Percentiles rank a stretch among this genome's conserved stretches.
phyloP scores from a whole-genome alignment of 371 early-diverging fungal species.

The Apophysomyces variabilis region DNA sequence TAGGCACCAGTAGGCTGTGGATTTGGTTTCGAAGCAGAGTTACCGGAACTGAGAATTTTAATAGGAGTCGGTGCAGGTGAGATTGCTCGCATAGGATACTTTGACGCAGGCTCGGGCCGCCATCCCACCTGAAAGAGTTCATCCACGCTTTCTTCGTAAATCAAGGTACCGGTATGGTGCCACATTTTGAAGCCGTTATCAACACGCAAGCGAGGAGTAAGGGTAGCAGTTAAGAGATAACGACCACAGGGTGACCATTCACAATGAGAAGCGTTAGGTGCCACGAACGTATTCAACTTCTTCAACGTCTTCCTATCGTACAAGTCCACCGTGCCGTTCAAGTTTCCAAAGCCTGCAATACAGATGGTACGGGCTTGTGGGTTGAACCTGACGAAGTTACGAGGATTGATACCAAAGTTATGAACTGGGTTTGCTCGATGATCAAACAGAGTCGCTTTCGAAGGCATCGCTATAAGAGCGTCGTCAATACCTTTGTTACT shows the following conservation, averaged over 20 bases:
- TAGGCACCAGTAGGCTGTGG: conserved; percentile 69
- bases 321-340: conserved; percentile 91
- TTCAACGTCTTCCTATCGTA: conserved; percentile 88
- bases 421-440: conserved; percentile 83
- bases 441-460: conserved; percentile 91
- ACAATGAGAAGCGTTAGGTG: conserved; percentile 81
- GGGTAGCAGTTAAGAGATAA: conserved; percentile 89
- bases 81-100: conserved; percentile 70
- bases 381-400: conserved; percentile 88
- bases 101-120: conserved; percentile 68
- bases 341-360: conserved; percentile 94
- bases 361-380: conserved; percentile 88
- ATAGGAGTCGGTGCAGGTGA: conserved; percentile 69
- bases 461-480: conserved; percentile 71
- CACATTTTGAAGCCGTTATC: conserved; percentile 97
- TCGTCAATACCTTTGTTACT: background rate
- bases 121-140: conserved; percentile 90
- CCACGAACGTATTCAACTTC: conserved; percentile 80
- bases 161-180: conserved; percentile 91
- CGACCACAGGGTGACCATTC: conserved; percentile 95
- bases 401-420: conserved; percentile 85
- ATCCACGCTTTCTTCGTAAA: conserved; percentile 73
- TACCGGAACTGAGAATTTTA: conserved; percentile 35
- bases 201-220: conserved; percentile 93
- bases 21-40: conserved; percentile 38